Evolutionary conservation across 805 yeast genomes (phyloP).

Genomic region (Candida chauliodis): DNA sequence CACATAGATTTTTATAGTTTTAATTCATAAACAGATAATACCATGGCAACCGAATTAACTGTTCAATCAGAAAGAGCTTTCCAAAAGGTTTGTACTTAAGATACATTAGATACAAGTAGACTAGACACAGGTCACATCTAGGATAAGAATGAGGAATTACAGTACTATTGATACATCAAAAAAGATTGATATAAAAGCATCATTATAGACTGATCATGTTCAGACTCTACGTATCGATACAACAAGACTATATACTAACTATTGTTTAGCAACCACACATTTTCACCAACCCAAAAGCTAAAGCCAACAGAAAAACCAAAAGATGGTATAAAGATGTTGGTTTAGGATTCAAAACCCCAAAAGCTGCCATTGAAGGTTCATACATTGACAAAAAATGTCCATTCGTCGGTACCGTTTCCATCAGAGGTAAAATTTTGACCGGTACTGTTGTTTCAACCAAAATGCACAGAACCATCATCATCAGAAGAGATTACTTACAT

Average conservation of each 20-base stretch:
- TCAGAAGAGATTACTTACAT: slow-evolving; percentile 99
- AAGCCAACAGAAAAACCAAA: slow-evolving; percentile 98
- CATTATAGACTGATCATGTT: too few relatives aligned
- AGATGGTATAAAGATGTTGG: slow-evolving; percentile 99
- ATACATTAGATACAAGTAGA: background rate
- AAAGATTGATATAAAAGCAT: too few relatives aligned
- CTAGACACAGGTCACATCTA: background rate
- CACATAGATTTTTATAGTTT: slow-evolving; percentile 29
- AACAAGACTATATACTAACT: slow-evolving; percentile 14
- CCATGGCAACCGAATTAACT: slow-evolving; percentile 98
- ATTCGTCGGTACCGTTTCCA: slow-evolving; percentile 92
- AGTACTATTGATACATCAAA: too few relatives aligned
- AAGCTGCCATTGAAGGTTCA: slow-evolving; percentile 95
- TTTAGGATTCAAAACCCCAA: slow-evolving; percentile 99
- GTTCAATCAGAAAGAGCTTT: slow-evolving; percentile 99
- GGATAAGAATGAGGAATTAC: too few relatives aligned
- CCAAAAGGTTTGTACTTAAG: slow-evolving; percentile 87
- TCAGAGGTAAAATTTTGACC: slow-evolving; percentile 99
- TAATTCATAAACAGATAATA: slow-evolving; percentile 3
- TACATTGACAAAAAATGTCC: slow-evolving; percentile 99
- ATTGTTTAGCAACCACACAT: slow-evolving; percentile 93
- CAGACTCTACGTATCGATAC: too few relatives aligned
- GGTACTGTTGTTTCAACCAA: slow-evolving; percentile 99
- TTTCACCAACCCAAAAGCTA: slow-evolving; percentile 99
- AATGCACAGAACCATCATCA: slow-evolving; percentile 99